These are phyloP conservation scores for Metschnikowia matae DNA, from an alignment of 805 yeast genomes.

Conservation along the genomic window DNA sequence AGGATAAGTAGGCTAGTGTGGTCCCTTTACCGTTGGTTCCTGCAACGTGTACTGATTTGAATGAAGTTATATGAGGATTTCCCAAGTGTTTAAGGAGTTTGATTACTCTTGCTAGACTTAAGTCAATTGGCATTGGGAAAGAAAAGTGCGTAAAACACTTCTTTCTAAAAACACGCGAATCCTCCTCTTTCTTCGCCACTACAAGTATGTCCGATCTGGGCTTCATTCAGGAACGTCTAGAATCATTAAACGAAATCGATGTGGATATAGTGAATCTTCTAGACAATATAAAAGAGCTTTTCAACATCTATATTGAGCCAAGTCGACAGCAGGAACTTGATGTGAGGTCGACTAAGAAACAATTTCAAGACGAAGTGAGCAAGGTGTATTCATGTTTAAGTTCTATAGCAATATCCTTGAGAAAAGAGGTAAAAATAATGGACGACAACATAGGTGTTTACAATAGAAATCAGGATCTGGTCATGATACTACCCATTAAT, in stretches of 20 bases:
- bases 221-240: slow-evolving; percentile 49
- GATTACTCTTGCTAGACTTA: slow-evolving; percentile 34
- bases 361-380: slow-evolving; percentile 42
- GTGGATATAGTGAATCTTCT: slow-evolving; percentile 48
- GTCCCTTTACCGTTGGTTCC: slow-evolving; percentile 99
- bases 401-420: slow-evolving; percentile 51
- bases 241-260: slow-evolving; percentile 51
- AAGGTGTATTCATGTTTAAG: slow-evolving; percentile 53
- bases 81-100: slow-evolving; percentile 45
- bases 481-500: slow-evolving; percentile 61
- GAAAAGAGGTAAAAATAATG: slow-evolving; percentile 63
- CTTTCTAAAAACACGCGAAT: neutral
- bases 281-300: slow-evolving; percentile 44
- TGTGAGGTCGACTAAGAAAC: slow-evolving; percentile 26
- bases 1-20: slow-evolving; percentile 74
- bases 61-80: slow-evolving; percentile 57
- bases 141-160: slow-evolving; percentile 6
- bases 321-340: slow-evolving; percentile 22
- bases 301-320: slow-evolving; percentile 38
- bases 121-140: slow-evolving; percentile 25
- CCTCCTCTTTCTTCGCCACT: neutral
- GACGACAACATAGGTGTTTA: slow-evolving; percentile 55
- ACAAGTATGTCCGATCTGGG: slow-evolving; percentile 6
- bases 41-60: slow-evolving; percentile 80
- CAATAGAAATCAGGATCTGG: slow-evolving; percentile 39